phyloP scores from a whole-genome alignment of 2,329 filamentous ascomycete species.

The Phaeomoniella chlamydospora region DNA sequence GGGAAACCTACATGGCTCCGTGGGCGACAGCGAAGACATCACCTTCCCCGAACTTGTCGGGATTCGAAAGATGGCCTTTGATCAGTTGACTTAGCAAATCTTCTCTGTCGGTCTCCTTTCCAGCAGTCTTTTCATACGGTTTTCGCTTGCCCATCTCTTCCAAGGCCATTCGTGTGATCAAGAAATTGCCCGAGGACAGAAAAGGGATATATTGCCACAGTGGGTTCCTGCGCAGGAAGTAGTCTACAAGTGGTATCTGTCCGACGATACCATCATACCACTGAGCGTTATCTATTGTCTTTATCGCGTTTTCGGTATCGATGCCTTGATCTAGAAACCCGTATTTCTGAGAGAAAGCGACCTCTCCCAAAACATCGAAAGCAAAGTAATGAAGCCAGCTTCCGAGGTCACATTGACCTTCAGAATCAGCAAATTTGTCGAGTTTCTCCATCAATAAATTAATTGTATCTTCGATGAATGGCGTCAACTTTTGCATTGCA shows the following conservation, averaged over 20 bases:
- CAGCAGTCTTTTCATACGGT: not conserved
- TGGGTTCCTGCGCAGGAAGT: not conserved
- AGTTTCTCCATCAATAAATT: not conserved
- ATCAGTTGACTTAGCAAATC: conserved; percentile 39
- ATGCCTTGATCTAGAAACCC: conserved; percentile 62
- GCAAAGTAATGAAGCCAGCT: conserved; percentile 66
- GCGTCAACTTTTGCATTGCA: not conserved
- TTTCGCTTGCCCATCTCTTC: not conserved
- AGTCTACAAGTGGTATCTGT: not conserved
- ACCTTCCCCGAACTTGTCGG: conserved; percentile 31
- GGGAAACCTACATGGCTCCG: conserved; percentile 28
- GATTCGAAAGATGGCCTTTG: conserved; percentile 36
- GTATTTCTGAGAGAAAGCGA: conserved; percentile 54
- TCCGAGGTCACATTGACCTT: conserved; percentile 4
- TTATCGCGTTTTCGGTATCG: conserved; percentile 48
- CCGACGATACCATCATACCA: conserved; percentile 2
- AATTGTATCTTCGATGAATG: not conserved
- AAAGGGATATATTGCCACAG: not conserved
- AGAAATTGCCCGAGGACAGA: not conserved
- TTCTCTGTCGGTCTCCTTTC: conserved; percentile 30
- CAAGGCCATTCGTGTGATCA: conserved; percentile 2
- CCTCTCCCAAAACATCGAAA: conserved; percentile 67
- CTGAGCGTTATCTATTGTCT: conserved; percentile 1
- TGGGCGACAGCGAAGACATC: conserved; percentile 44
- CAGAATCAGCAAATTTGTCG: not conserved